Evolutionary conservation across 768 basidiomycete genomes (phyloP).

Genomic region (Suillus bovinus): DNA sequence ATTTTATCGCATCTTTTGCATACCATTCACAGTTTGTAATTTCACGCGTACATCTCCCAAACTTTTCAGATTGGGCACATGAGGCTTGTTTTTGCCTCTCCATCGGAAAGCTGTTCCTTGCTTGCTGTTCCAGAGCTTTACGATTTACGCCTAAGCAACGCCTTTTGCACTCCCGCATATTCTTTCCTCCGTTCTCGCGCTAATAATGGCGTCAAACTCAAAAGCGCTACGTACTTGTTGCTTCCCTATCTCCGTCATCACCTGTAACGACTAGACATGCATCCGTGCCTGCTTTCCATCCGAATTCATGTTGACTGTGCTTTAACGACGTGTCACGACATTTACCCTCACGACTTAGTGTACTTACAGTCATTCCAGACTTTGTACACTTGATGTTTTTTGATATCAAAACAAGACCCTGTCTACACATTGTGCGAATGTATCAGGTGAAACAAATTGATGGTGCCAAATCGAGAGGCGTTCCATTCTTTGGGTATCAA

Average conservation of each 20-base stretch:
- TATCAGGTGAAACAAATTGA: constrained; percentile 2
- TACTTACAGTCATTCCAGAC: constrained; percentile 16
- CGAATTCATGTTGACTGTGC: constrained; percentile 22
- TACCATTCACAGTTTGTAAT: constrained; percentile 24
- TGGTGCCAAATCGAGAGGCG: not conserved
- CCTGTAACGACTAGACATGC: constrained; percentile 80
- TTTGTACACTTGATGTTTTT: constrained; percentile 10
- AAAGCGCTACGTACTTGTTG: constrained; percentile 7
- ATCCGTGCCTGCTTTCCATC: constrained; percentile 36
- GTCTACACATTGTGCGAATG: not conserved
- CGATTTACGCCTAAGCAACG: constrained; percentile 26
- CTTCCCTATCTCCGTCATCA: constrained; percentile 27
- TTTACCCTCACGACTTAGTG: constrained; percentile 21
- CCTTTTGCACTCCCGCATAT: constrained; percentile 26
- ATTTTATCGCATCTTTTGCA: constrained; percentile 36
- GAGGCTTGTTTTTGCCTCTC: constrained; percentile 11
- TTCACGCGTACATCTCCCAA: constrained; percentile 22
- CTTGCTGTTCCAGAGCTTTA: constrained; percentile 22
- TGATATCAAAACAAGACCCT: not conserved
- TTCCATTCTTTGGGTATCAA: not conserved
- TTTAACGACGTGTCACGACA: constrained; percentile 33
- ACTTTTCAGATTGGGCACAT: constrained; percentile 18
- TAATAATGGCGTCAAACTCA: constrained; percentile 5
- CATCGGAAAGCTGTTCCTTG: constrained; percentile 12
- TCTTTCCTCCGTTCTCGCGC: constrained; percentile 4